Evolutionary conservation across 108 stramenopile species (phyloP), one percentile per base, ranked within the genome.

Genomic region (Schizochytrium sp.): DNA sequence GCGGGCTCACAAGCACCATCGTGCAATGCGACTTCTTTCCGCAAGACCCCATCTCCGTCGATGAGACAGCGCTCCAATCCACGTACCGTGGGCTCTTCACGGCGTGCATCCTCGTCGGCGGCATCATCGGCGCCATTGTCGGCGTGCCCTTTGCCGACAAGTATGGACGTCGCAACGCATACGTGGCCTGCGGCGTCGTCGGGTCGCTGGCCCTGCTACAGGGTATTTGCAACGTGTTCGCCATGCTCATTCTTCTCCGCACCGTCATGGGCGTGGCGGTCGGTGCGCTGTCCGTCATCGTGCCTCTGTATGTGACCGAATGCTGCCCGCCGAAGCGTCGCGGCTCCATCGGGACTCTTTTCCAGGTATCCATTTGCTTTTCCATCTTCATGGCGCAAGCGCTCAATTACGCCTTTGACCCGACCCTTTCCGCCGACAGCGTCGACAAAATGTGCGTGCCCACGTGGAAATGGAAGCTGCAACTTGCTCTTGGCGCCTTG

Each of bases 51-150:
- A 41, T 69, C 63, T 69, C 63, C 25, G 76, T 47, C 6, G 76
- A 83, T 6, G 51, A 53, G 25, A 53, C 45, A 12, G 28, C 48
- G 48, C 19, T 53, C 23, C 76, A 83, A 23, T 53, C 45, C 4
- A 83, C 76, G 23, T 53, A 53, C 48, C 45, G 51, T 12, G 76
- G 76, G 12, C 76, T 83, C 48, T 83, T 83, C 23, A 83, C 76
- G 51, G 76, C 76, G 28, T 83, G 76, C 23, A 83, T 83, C 5
- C 76, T 83, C 51, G 76, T 83, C 44, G 76, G 76, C 28, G 76
- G 76, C 25, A 83, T 83, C 28, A 6, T 53, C 48, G 76, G 76
- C 25, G 51, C 76, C 45, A 83, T 83, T 1, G 48, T 53, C n/a
- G 76, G 76, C 19, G 76, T 83, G 10, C 76, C 76, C 6, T 83